phyloP scores from a whole-genome alignment of 73 alveolate species.

The Symbiodinium natans region DNA sequence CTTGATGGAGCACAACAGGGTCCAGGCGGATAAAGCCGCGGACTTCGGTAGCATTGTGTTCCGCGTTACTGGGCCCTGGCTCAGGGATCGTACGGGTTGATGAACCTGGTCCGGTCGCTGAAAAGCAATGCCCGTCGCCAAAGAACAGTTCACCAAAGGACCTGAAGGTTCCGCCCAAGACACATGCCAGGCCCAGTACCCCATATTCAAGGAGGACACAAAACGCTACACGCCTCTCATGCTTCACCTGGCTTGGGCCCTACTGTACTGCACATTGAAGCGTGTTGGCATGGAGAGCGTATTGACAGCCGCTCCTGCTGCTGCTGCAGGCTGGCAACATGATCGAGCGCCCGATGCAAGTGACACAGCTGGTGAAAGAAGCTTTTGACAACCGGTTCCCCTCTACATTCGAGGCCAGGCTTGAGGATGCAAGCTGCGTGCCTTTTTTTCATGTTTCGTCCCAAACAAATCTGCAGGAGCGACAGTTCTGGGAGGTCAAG shows the following conservation, averaged over 20 bases:
- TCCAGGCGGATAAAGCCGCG: conserved; percentile 33
- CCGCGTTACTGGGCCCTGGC: background rate
- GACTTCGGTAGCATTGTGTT: too few relatives aligned
- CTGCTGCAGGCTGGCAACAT: conserved; percentile 62
- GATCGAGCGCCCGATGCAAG: conserved; percentile 92
- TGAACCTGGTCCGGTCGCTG: conserved; percentile 44
- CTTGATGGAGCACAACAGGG: conserved; percentile 52
- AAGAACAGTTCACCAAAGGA: too few relatives aligned
- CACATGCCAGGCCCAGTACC: conserved; percentile 50
- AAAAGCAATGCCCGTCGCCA: conserved; percentile 32
- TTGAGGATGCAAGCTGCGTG: background rate
- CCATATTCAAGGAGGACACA: conserved; percentile 22
- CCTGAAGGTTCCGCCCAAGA: background rate
- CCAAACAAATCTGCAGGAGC: conserved; percentile 18
- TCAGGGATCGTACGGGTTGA: conserved; percentile 70
- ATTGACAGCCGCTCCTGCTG: background rate
- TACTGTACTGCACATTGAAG: background rate
- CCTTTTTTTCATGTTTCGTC: background rate
- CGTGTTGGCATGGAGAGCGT: background rate
- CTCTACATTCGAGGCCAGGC: conserved; percentile 37
- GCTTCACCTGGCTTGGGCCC: conserved; percentile 50
- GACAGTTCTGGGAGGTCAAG: conserved; percentile 83
- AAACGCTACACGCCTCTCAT: conserved; percentile 70
- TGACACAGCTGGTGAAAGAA: conserved; percentile 80
- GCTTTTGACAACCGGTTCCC: conserved; percentile 89